Conservation (phyloP, 78 protist genomes). For the Salpingoeca rosetta region DNA sequence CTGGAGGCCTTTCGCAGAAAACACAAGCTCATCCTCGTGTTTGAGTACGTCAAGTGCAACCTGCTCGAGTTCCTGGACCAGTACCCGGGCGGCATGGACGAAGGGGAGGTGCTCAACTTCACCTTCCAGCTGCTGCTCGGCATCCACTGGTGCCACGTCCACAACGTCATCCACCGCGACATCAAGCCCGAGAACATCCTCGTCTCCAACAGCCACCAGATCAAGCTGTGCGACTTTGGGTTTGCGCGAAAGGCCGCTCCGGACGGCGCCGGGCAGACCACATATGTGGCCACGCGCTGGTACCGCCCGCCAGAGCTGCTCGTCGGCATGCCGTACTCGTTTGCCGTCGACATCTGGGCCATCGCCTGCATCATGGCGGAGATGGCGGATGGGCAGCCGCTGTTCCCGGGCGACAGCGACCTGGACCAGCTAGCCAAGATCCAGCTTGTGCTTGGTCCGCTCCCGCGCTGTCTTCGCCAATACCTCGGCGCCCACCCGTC, state of each 20-base stretch:
- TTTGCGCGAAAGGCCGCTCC: conserved; percentile 80
- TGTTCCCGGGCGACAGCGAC: conserved; percentile 85
- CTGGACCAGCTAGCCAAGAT: conserved; percentile 78
- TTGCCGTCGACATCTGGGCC: conserved; percentile 84
- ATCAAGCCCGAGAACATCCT: conserved; percentile 91
- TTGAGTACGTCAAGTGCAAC: conserved; percentile 51
- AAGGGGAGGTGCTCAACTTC: conserved; percentile 21
- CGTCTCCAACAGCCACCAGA: conserved; percentile 19
- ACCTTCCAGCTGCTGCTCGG: conserved; percentile 79
- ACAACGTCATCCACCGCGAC: conserved; percentile 86
- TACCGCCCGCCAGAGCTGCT: conserved; percentile 94
- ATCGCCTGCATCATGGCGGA: conserved; percentile 92
- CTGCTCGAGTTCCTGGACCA: conserved; percentile 44
- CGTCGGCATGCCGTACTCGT: conserved; percentile 58
- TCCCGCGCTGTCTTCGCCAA: conserved; percentile 53
- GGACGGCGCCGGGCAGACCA: conserved; percentile 83
- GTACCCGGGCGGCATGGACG: conserved; percentile 32
- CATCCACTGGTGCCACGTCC: conserved; percentile 69
- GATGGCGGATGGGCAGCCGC: conserved; percentile 69
- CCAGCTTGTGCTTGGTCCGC: conserved; percentile 77
- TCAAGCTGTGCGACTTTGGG: conserved; percentile 95
- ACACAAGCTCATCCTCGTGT: conserved; percentile 56
- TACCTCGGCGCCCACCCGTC: conserved; percentile 55
- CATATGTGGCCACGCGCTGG: conserved; percentile 96
- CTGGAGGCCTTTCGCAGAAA: conserved; percentile 50